Evolutionary conservation across 306 rosid genomes (phyloP).

Genomic region (Argentina anserina): DNA sequence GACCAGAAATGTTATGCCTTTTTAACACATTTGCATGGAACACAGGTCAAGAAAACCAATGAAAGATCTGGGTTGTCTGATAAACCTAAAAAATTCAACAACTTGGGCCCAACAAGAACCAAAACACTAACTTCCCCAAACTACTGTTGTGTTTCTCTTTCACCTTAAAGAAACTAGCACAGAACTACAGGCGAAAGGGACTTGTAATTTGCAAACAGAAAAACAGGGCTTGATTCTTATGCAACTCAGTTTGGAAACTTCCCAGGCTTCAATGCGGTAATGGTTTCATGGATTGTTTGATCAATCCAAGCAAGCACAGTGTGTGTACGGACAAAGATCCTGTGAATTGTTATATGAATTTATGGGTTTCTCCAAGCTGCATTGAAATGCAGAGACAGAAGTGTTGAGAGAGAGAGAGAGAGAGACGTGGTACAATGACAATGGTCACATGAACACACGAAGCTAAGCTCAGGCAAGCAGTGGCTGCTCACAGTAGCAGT

Average conservation of each 20-base stretch:
- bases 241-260: neutral
- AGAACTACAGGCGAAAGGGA: neutral
- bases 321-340: slow-evolving; percentile 5
- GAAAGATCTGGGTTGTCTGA: slow-evolving; percentile 15
- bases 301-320: neutral
- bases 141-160: neutral
- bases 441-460: slow-evolving; percentile 2
- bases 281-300: neutral
- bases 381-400: slow-evolving; percentile 4
- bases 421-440: neutral
- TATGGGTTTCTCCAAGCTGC: neutral
- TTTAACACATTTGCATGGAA: neutral
- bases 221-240: neutral
- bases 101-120: slow-evolving; percentile 19
- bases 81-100: neutral
- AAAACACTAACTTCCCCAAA: neutral
- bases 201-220: neutral
- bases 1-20: neutral
- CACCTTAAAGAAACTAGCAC: neutral
- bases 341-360: neutral
- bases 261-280: neutral
- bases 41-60: neutral
- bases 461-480: neutral
- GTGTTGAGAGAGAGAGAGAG: neutral
- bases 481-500: neutral